Percentiles rank a stretch among this genome's conserved stretches.
Evolutionary conservation across 2,329 filamentous ascomycete species (phyloP).

Genomic region (Cladosporium halotolerans): DNA sequence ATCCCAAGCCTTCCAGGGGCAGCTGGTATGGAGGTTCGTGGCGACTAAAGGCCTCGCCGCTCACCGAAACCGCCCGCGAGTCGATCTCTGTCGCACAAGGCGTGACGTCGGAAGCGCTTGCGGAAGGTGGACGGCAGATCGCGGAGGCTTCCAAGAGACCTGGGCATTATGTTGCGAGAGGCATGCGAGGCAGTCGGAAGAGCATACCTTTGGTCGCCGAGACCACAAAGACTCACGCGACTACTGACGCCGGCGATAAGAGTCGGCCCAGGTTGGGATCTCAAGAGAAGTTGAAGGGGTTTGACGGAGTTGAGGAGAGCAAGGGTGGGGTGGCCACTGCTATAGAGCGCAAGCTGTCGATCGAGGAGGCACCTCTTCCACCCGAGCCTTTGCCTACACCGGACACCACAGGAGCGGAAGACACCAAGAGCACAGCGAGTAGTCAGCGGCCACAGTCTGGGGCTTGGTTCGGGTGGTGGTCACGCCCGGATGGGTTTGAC

Average conservation of each 20-base stretch:
- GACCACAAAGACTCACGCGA: constrained; percentile 42
- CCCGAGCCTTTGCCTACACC: constrained; percentile 32
- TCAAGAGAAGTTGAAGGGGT: constrained; percentile 22
- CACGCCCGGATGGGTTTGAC: constrained; percentile 41
- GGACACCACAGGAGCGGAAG: constrained; percentile 18
- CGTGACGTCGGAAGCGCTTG: constrained; percentile 35
- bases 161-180: constrained; percentile 31
- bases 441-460: constrained; percentile 20
- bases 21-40: constrained; percentile 44
- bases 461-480: constrained; percentile 45
- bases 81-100: constrained; percentile 41
- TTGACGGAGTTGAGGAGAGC: constrained; percentile 16
- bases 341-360: constrained; percentile 14
- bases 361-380: constrained; percentile 37
- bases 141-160: constrained; percentile 12
- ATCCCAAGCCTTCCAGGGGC: constrained; percentile 1
- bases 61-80: constrained; percentile 42
- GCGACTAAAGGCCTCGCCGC: constrained; percentile 41
- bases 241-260: constrained; percentile 24
- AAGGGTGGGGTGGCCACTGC: constrained; percentile 15
- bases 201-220: constrained; percentile 39
- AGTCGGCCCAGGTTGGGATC: constrained; percentile 19
- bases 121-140: constrained; percentile 24
- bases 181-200: constrained; percentile 41
- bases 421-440: constrained; percentile 14